phyloP scores from a whole-genome alignment of 768 basidiomycete species.

The Xerocomus potaroensis region DNA sequence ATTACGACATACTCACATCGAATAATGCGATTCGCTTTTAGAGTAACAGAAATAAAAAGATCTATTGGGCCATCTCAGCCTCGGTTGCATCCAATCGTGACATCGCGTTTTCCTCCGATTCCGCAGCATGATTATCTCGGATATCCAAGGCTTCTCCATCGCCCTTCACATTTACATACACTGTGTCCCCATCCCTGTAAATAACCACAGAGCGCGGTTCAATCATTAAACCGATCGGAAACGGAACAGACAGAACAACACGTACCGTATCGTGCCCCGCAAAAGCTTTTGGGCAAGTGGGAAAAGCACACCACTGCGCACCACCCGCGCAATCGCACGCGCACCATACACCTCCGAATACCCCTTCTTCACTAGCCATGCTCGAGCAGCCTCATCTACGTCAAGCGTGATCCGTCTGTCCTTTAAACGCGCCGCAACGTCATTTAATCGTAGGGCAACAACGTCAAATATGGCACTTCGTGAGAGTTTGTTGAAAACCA shows the following conservation, averaged over 20 bases:
- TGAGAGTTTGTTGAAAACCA: conserved; percentile 90
- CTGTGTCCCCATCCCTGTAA: conserved; percentile 58
- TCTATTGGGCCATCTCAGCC: neutral
- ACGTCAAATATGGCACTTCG: conserved; percentile 70
- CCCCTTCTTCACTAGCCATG: conserved; percentile 71
- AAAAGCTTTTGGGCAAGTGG: conserved; percentile 79
- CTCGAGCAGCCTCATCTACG: conserved; percentile 54
- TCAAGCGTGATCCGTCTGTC: conserved; percentile 67
- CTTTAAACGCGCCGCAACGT: conserved; percentile 64
- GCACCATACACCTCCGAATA: conserved; percentile 88
- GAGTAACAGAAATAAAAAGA: too few species aligned
- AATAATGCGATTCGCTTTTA: too few species aligned
- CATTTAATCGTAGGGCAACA: conserved; percentile 69
- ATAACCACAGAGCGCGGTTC: neutral
- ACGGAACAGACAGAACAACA: neutral
- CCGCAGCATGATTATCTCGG: conserved; percentile 57
- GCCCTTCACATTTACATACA: conserved; percentile 45
- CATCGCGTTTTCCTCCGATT: conserved; percentile 24
- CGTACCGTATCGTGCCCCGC: conserved; percentile 70
- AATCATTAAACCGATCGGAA: too few species aligned
- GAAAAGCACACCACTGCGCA: conserved; percentile 76
- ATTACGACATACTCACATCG: neutral
- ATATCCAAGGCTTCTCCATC: conserved; percentile 48
- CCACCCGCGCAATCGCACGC: conserved; percentile 81
- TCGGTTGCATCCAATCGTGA: neutral